Base-by-base conservation (phyloP, 345 rosid genomes). In the Dovyalis caffra region DNA sequence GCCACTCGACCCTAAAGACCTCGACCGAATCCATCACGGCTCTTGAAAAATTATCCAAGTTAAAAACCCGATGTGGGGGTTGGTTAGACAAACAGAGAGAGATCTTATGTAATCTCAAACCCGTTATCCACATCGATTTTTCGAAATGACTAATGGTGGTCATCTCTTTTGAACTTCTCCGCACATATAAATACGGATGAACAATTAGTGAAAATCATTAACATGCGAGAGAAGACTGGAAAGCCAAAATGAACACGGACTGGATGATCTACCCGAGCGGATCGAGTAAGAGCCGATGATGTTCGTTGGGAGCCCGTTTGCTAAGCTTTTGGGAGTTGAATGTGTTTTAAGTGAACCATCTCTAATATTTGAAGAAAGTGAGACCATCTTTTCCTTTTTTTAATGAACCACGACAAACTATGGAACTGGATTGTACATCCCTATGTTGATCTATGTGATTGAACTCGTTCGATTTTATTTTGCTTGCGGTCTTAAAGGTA, bases 231-330 rank as follows among this genome's bases (percentile, higher is more conserved):
- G 16, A 34, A 6, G 33, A 56, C 32, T 28, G 63, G 6, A 62
- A 25, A 26, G 20, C 21, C 34, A 33, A 67, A 57, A 3, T 26
- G 33, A 67, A 47, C 37, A 63, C 4, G 32, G 38, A 62, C 14
- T 15, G 25, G 64, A 63, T 45, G 43, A 66, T 26, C 26, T 71
- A 66, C 79, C 79, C 71, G 66, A 66, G 49, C 35, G 60, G 66
- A 49, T 32, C 29, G 53, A 65, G 64, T 71, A 45, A 47, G 45
- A 45, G 26, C 76, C 10, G 75, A 56, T 56, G 37, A 28, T 53
- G 9, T 34, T 45, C n/a, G 35, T 23, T 6, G 76, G 14, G 35
- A 21, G 37, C 74, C 38, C 73, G 20, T n/a, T 64, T 11, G 38
- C 64, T 64, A 78, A 43, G 63, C 34, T 33, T 34, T 61, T 35